Conservation (phyloP, 1,139 yeast genomes). For the Groenewaldozyma sp. region DNA sequence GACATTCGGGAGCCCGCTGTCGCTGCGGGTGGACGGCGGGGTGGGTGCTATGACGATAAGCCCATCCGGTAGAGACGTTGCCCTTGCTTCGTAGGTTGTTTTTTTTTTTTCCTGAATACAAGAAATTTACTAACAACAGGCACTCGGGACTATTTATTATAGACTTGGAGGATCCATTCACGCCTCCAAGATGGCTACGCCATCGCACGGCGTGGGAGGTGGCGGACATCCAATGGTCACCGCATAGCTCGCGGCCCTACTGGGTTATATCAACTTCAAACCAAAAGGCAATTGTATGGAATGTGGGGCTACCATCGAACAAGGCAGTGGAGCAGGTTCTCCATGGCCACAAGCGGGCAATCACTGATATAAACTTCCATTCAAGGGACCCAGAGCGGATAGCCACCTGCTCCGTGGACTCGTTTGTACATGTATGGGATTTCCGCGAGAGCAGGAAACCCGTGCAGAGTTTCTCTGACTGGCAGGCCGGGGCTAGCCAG, state of each 20-base stretch:
- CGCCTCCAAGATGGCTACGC: slow-evolving; percentile 88
- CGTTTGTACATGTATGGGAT: slow-evolving; percentile 86
- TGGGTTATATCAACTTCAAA: slow-evolving; percentile 94
- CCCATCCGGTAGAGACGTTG: slow-evolving; percentile 91
- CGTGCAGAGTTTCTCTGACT: slow-evolving; percentile 72
- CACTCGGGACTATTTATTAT: slow-evolving; percentile 78
- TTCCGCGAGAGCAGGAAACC: slow-evolving; percentile 69
- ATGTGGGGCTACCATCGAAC: slow-evolving; percentile 63
- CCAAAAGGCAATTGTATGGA: slow-evolving; percentile 94
- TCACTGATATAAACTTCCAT: slow-evolving; percentile 90
- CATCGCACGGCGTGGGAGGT: slow-evolving; percentile 97
- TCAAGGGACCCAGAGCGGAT: slow-evolving; percentile 79
- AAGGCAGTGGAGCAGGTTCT: slow-evolving; percentile 78
- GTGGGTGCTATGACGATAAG: slow-evolving; percentile 89
- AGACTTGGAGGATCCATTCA: slow-evolving; percentile 92
- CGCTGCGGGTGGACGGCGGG: slow-evolving; percentile 83
- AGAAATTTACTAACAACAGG: slow-evolving; percentile 20
- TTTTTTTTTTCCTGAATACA: not conserved
- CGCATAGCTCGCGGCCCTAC: slow-evolving; percentile 69
- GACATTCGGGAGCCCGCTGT: slow-evolving; percentile 39
- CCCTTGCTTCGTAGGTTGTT: slow-evolving; percentile 56
- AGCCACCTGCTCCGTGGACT: slow-evolving; percentile 90
- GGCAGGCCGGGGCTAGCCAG: slow-evolving; percentile 92
- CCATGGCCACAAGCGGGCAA: slow-evolving; percentile 87
- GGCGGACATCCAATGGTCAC: slow-evolving; percentile 98